These are phyloP conservation scores for Cryphonectria parasitica DNA, from an alignment of 2,329 filamentous ascomycete species.

Conservation along the genomic window DNA sequence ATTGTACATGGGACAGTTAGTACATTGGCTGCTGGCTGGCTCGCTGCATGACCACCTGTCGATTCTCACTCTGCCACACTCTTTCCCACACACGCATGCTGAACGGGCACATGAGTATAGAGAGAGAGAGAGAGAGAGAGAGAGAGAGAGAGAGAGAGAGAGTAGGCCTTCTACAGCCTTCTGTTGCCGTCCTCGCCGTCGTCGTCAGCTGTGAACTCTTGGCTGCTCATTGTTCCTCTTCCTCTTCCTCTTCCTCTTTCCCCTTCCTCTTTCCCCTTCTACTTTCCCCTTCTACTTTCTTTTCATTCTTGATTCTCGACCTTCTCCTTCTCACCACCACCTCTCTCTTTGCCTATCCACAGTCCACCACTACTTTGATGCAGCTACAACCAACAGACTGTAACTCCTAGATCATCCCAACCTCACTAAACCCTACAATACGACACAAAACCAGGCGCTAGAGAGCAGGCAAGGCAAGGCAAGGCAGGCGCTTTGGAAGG, in stretches of 20 bases:
- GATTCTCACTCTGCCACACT: neutral
- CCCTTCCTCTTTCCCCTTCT: neutral
- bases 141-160: neutral
- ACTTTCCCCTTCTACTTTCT: too few relatives aligned
- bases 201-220: slow-evolving; percentile 21
- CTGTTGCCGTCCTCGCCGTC: slow-evolving; percentile 23
- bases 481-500: neutral
- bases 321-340: neutral
- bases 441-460: too few relatives aligned
- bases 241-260: neutral
- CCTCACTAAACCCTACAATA: too few relatives aligned
- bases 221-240: neutral
- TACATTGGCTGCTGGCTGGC: neutral
- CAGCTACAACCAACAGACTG: too few relatives aligned
- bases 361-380: neutral
- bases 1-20: neutral
- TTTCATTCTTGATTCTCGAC: neutral
- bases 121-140: neutral
- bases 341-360: neutral
- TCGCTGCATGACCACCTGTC: slow-evolving; percentile 6
- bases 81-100: neutral
- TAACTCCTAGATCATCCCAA: too few relatives aligned
- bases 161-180: slow-evolving; percentile 23
- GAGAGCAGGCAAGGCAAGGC: neutral
- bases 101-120: neutral